A percentile compares a stretch with the other conserved stretches of the same genome.
phyloP scores from a whole-genome alignment of 768 basidiomycete species.

The Trametes maxima region DNA sequence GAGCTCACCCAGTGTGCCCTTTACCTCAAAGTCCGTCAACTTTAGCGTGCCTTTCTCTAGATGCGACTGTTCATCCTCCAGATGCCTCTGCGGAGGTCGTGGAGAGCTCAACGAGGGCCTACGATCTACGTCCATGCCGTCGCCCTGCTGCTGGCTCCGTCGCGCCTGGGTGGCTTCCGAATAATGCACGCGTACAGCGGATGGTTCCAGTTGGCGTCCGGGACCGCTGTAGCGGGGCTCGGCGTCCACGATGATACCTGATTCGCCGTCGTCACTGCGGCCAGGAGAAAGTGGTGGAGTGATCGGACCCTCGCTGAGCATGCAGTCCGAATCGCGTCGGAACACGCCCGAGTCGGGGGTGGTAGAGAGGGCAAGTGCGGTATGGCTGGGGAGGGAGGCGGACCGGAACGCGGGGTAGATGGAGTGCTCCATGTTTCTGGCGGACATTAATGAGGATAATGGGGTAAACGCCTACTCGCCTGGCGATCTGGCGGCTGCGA shows the following conservation, averaged over 20 bases:
- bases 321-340: slow-evolving; percentile 44
- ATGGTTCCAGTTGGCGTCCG: slow-evolving; percentile 19
- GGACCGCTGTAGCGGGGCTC: slow-evolving; percentile 41
- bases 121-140: slow-evolving; percentile 31
- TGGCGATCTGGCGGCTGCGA: slow-evolving; percentile 22
- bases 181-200: slow-evolving; percentile 7
- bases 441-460: slow-evolving; percentile 23
- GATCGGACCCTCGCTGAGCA: slow-evolving; percentile 60
- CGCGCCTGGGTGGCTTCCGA: slow-evolving; percentile 8
- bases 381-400: slow-evolving; percentile 29
- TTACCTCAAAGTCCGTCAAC: slow-evolving; percentile 79
- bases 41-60: slow-evolving; percentile 57
- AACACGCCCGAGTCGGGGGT: slow-evolving; percentile 24
- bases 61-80: slow-evolving; percentile 74
- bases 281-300: slow-evolving; percentile 71
- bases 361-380: slow-evolving; percentile 18
- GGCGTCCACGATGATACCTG: slow-evolving; percentile 41
- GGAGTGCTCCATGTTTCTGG: slow-evolving; percentile 27
- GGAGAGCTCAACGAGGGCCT: slow-evolving; percentile 20
- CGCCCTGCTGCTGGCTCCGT: slow-evolving; percentile 20
- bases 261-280: slow-evolving; percentile 44
- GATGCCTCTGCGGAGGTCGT: slow-evolving; percentile 52
- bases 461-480: slow-evolving; percentile 29
- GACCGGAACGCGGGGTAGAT: slow-evolving; percentile 31
- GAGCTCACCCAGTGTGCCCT: slow-evolving; percentile 69